Percentiles rank a stretch among this genome's conserved stretches.
Evolutionary conservation across 2,329 filamentous ascomycete species (phyloP).

Genomic region (Delphinella strobiligena): DNA sequence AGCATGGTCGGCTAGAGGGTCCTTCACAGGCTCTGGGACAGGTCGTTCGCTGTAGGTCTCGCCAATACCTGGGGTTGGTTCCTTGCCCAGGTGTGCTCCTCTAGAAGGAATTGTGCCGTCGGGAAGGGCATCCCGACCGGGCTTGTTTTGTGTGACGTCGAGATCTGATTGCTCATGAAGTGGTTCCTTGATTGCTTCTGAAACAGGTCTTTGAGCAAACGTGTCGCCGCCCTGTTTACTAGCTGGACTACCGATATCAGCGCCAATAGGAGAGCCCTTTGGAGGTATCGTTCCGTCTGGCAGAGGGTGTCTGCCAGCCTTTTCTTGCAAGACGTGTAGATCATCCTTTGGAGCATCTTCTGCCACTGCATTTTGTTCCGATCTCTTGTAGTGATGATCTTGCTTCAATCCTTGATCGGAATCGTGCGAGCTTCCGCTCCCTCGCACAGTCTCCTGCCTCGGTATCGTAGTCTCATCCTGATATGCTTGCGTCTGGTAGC

Average conservation of each 20-base stretch:
- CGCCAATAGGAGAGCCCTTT: conserved; percentile 19
- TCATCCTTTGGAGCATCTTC: conserved; percentile 24
- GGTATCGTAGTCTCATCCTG: conserved; percentile 15
- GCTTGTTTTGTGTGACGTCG: conserved; percentile 33
- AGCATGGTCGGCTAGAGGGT: conserved; percentile 19
- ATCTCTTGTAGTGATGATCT: conserved; percentile 38
- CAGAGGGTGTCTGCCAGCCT: conserved; percentile 29
- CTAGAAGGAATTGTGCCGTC: conserved; percentile 39
- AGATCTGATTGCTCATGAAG: conserved; percentile 19
- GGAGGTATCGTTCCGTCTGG: conserved; percentile 41
- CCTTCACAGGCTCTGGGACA: conserved; percentile 23
- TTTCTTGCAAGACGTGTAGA: conserved; percentile 34
- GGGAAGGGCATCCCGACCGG: conserved; percentile 31
- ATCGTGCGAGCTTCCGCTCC: conserved; percentile 17
- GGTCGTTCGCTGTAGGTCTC: conserved; percentile 19
- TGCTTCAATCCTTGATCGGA: conserved; percentile 31
- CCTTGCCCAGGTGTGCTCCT: conserved; percentile 22
- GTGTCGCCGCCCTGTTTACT: conserved; percentile 20
- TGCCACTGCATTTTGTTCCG: conserved; percentile 27
- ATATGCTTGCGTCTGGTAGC: conserved; percentile 10
- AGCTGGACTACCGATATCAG: neutral
- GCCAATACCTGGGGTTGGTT: conserved; percentile 8
- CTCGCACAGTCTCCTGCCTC: conserved; percentile 16
- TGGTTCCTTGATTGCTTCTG: conserved; percentile 24
- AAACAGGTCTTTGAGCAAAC: conserved; percentile 18